Evolutionary conservation across 2,329 filamentous ascomycete genomes (phyloP).

Genomic region (Colletotrichum costaricense): DNA sequence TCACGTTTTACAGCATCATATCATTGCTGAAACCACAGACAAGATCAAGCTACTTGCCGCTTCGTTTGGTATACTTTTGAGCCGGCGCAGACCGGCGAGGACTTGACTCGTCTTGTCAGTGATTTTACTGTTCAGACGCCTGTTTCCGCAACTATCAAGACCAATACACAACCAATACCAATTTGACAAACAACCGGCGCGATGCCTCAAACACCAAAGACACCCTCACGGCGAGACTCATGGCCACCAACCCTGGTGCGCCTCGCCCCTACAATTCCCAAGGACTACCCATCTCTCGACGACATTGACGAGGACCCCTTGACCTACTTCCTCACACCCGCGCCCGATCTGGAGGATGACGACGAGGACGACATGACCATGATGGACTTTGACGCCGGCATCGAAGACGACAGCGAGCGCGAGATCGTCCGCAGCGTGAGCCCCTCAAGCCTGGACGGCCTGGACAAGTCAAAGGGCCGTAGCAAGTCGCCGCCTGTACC

Average conservation of each 20-base stretch:
- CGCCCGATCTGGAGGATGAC: constrained; percentile 53
- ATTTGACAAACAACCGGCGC: constrained; percentile 1
- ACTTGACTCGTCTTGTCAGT: constrained; percentile 14
- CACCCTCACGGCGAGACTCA: constrained; percentile 55
- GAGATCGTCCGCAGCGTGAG: constrained; percentile 65
- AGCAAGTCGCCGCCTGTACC: constrained; percentile 46
- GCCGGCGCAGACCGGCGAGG: constrained; percentile 36
- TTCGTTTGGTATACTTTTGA: constrained; percentile 32
- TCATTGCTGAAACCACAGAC: neutral
- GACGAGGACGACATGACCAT: constrained; percentile 53
- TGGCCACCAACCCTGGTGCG: constrained; percentile 65
- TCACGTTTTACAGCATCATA: constrained; percentile 3
- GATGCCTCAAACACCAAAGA: constrained; percentile 50
- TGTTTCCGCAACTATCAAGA: neutral
- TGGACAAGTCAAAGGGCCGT: constrained; percentile 54
- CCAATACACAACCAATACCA: neutral
- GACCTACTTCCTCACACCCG: constrained; percentile 66
- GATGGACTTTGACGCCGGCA: constrained; percentile 68
- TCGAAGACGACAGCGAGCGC: constrained; percentile 60
- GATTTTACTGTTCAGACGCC: constrained; percentile 22
- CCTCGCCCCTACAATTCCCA: constrained; percentile 55
- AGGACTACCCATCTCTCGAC: constrained; percentile 57
- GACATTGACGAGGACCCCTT: constrained; percentile 65
- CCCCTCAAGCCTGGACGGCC: constrained; percentile 65
- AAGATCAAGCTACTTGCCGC: neutral